Conservation (phyloP, 805 yeast species). For the Saccharomycopsis amapae region DNA sequence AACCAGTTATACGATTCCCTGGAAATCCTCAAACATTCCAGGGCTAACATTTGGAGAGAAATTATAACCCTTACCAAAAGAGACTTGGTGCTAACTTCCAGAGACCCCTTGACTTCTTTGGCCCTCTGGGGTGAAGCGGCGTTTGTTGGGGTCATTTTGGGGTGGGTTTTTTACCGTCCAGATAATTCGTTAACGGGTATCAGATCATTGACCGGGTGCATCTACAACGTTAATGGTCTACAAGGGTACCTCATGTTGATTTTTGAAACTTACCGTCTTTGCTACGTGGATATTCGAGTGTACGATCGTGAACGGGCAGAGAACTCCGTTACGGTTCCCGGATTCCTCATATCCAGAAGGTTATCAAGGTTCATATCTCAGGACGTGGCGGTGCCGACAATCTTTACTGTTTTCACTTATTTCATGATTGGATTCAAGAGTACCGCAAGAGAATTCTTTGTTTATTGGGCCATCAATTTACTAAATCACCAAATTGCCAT, state of each 20-base stretch:
- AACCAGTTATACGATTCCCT: no score
- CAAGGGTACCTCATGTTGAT: conserved; percentile 50
- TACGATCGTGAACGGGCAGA: conserved; percentile 68
- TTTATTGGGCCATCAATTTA: conserved; percentile 53
- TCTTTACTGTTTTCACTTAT: conserved; percentile 56
- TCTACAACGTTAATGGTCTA: conserved; percentile 46
- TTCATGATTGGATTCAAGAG: conserved; percentile 70
- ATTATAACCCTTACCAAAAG: conserved; percentile 38
- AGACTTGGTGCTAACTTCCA: conserved; percentile 36
- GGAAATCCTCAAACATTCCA: background rate
- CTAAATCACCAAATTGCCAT: conserved; percentile 50
- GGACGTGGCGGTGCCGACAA: conserved; percentile 55
- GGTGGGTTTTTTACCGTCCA: conserved; percentile 73
- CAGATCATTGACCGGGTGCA: conserved; percentile 46
- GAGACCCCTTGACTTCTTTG: conserved; percentile 45
- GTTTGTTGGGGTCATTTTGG: conserved; percentile 53
- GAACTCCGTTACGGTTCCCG: conserved; percentile 55
- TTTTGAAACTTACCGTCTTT: conserved; percentile 53
- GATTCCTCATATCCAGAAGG: conserved; percentile 61
- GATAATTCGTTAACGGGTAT: conserved; percentile 55
- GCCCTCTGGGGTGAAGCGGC: conserved; percentile 41
- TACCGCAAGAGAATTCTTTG: conserved; percentile 46
- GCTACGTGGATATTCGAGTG: conserved; percentile 45
- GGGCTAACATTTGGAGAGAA: conserved; percentile 39
- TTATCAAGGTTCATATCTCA: conserved; percentile 60